These are phyloP conservation scores for Candida labiduridarum DNA, from an alignment of 1,139 yeast species.

Conservation along the genomic window DNA sequence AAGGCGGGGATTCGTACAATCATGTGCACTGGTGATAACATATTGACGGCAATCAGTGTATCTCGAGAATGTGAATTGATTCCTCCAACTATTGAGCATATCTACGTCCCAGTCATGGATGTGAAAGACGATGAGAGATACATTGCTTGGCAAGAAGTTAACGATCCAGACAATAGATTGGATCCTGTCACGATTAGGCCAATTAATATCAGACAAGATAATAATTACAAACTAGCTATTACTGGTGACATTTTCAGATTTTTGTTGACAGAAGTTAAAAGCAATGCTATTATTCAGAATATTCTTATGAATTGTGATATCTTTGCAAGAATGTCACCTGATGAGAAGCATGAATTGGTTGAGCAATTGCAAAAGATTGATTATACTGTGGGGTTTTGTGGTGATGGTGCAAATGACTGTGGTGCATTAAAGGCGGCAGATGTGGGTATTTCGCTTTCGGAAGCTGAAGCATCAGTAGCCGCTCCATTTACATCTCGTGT, in stretches of 20 bases:
- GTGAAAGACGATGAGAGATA: conserved; percentile 34
- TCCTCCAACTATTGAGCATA: conserved; percentile 39
- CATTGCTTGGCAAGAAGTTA: conserved; percentile 66
- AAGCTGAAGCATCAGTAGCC: conserved; percentile 98
- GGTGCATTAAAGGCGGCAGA: conserved; percentile 98
- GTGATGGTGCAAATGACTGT: conserved; percentile 97
- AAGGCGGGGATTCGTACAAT: conserved; percentile 76
- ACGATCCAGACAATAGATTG: conserved; percentile 51
- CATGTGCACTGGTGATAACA: conserved; percentile 98
- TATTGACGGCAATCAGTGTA: conserved; percentile 91
- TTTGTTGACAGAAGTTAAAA: conserved; percentile 59
- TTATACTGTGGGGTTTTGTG: conserved; percentile 95
- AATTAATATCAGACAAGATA: conserved; percentile 25
- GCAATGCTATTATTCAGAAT: conserved; percentile 45
- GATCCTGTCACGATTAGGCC: conserved; percentile 70
- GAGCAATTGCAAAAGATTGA: conserved; percentile 82
- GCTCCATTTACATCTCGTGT: conserved; percentile 94
- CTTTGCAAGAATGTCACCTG: conserved; percentile 98
- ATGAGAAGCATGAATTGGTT: conserved; percentile 94
- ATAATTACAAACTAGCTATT: conserved; percentile 70
- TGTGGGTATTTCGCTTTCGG: conserved; percentile 92
- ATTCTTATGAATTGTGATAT: conserved; percentile 75
- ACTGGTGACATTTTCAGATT: conserved; percentile 91
- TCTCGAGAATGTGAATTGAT: conserved; percentile 81
- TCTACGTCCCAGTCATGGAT: conserved; percentile 71